phyloP scores from a whole-genome alignment of 2,329 filamentous ascomycete species.

The Endoconidiophora laricicola region DNA sequence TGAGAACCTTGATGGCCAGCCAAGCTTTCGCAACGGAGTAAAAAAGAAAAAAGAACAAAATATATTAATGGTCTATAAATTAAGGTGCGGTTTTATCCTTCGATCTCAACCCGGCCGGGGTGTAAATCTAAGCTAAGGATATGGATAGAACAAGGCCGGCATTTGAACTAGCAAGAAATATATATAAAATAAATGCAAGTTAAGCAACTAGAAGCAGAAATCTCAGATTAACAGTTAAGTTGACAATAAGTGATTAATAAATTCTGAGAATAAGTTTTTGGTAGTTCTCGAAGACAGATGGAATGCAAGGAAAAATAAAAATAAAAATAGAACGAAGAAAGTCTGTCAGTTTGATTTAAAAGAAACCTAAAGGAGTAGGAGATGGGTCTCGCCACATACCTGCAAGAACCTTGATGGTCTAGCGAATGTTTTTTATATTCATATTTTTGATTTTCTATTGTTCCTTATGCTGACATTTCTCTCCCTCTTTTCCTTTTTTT shows the following conservation, averaged over 20 bases:
- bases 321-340: too few species aligned
- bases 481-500: too few species aligned
- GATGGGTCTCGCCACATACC: not conserved
- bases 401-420: not conserved
- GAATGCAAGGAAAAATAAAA: too few species aligned
- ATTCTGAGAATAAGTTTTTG: not conserved
- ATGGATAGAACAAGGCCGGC: too few species aligned
- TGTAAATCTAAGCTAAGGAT: too few species aligned
- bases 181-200: too few species aligned
- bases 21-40: not conserved
- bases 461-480: not conserved
- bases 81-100: not conserved
- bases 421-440: not conserved
- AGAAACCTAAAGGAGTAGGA: not conserved
- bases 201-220: too few species aligned
- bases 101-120: too few species aligned
- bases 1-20: slow-evolving; percentile 11
- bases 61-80: not conserved
- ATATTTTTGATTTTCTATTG: not conserved
- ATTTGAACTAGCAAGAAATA: too few species aligned
- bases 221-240: too few species aligned
- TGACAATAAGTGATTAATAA: not conserved
- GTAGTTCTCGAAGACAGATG: too few species aligned
- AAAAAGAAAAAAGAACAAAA: not conserved
- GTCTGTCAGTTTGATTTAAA: not conserved